Base-by-base conservation (phyloP, 23 red algal species). In the Pyropia yezoensis region DNA sequence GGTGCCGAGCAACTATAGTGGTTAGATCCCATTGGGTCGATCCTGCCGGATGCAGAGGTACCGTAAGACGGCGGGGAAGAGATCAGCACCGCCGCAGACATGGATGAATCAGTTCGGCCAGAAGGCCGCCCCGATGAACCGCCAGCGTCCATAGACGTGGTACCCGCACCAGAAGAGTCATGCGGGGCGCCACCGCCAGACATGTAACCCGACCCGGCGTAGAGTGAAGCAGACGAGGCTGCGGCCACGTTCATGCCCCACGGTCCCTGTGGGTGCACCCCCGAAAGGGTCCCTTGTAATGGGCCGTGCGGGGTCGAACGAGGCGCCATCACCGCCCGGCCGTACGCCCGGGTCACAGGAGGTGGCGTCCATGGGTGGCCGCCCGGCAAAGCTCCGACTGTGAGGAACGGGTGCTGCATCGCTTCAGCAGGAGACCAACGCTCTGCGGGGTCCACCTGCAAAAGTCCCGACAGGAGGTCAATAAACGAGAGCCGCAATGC, bases 351-450 rank as follows among this genome's bases (percentile, higher is more conserved):
- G n/a, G 51, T 49, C 34, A 59, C 55, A 16, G 27, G 57, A 23
- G 50, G 28, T 9, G 85, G 85, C 3, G 50, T 49, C 85, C 85
- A 89, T 63, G 85, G 85, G 49, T 89, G 68, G 52, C 78, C 62
- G 33, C 63, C 57, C 4, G 27, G 66, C 19, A 89, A 62, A 1
- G 85, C 62, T 26, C 59, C 33, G 53, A 70, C 70, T 27, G 53
- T 60, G 18, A 96, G 27, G 79, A 96, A 96, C 54, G 91, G 91
- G 79, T 96, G 91, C 18, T 73, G 65, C 27, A 83, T 52, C 3
- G 81, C 82, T 66, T 96, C 91, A 21, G 55, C 56, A 14, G 81
- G 76, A 15, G 91, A 89, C 91, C 91, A 96, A 19, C 91, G 91
- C 39, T 78, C 76, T 49, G 52, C 51, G 1, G 91, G 91, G 62